These are phyloP conservation scores for Sarcocystis neurona DNA, from an alignment of 169 alveolate species.

Conservation along the genomic window DNA sequence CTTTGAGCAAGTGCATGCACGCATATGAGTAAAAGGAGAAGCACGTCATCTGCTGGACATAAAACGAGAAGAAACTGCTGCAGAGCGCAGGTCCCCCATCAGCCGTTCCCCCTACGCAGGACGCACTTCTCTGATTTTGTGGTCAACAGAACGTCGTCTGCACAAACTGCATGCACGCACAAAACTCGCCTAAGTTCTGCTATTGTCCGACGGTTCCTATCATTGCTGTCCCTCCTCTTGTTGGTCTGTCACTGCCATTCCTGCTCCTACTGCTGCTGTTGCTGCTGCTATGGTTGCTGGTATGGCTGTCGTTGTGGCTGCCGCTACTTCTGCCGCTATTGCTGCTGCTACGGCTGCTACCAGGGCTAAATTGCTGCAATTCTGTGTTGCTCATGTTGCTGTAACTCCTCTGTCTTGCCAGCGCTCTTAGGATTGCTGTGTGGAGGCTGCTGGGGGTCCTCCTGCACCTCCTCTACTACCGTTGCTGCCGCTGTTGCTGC, in stretches of 20 bases:
- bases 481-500: constrained; percentile 30
- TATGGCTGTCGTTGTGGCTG: not conserved
- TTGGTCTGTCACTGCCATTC: not conserved
- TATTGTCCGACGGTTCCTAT: no score
- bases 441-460: constrained; percentile 3
- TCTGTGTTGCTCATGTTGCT: not conserved
- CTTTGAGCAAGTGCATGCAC: not conserved
- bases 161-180: not conserved
- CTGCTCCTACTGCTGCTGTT: constrained; percentile 41
- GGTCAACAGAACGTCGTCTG: constrained; percentile 18
- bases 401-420: no score
- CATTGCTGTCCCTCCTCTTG: no score
- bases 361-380: not conserved
- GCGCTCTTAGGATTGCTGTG: no score
- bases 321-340: not conserved
- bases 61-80: no score
- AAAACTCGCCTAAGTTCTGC: constrained; percentile 27
- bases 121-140: constrained; percentile 9
- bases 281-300: constrained; percentile 21
- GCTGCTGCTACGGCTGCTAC: not conserved
- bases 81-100: not conserved
- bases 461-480: not conserved
- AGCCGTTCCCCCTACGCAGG: not conserved
- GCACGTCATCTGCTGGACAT: no score
- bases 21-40: no score